phyloP scores from a whole-genome alignment of 768 basidiomycete species.

The Leccinum uliginosum region DNA sequence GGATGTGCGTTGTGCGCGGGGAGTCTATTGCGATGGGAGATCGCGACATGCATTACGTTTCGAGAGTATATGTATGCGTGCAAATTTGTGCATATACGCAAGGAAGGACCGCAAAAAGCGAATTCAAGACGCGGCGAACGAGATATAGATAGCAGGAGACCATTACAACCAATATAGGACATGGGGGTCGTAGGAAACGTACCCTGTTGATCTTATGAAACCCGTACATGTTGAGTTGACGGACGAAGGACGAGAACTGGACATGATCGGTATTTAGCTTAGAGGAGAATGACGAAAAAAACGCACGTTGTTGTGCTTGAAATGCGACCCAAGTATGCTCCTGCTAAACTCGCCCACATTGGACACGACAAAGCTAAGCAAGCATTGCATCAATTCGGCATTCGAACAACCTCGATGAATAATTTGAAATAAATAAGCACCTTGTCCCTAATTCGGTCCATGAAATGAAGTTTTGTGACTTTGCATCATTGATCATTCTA shows the following conservation, averaged over 20 bases:
- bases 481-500: slow-evolving; percentile 85
- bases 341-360: slow-evolving; percentile 85
- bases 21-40: slow-evolving; percentile 45
- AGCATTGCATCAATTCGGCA: background rate
- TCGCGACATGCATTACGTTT: background rate
- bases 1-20: slow-evolving; percentile 77
- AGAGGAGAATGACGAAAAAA: slow-evolving; percentile 18
- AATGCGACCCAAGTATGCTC: slow-evolving; percentile 80
- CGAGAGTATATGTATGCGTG: slow-evolving; percentile 1
- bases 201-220: slow-evolving; percentile 93
- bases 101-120: background rate
- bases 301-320: slow-evolving; percentile 86
- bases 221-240: slow-evolving; percentile 95
- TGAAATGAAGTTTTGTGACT: slow-evolving; percentile 72
- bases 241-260: slow-evolving; percentile 91
- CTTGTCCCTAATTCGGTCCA: slow-evolving; percentile 82
- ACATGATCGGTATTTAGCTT: slow-evolving; percentile 5
- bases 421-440: slow-evolving; percentile 21
- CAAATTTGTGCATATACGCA: slow-evolving; percentile 4
- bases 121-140: background rate
- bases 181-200: slow-evolving; percentile 22
- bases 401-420: background rate
- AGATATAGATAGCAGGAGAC: slow-evolving; percentile 5
- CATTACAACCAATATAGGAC: slow-evolving; percentile 8
- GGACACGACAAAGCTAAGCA: slow-evolving; percentile 68